Evolutionary conservation across 257 asterid species (phyloP), one percentile per base, ranked within the genome.

Genomic region (Hygrophila difformis): DNA sequence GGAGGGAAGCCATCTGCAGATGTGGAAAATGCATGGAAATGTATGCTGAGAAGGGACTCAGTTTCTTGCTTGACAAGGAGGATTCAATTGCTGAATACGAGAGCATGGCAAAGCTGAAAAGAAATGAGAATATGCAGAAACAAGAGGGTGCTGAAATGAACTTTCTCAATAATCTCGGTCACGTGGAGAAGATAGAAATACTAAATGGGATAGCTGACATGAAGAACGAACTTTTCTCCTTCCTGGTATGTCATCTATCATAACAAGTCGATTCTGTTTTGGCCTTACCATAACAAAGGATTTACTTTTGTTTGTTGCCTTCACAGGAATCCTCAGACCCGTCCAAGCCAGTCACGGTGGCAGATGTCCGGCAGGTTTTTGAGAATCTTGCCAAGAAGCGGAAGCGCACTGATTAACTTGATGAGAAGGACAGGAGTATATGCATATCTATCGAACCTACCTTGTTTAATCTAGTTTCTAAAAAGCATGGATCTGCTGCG

Each of bases 11-110:
- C 16, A 75, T 91, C 24, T 91, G 99, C 66, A 80, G 64, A 51
- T 91, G 96, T 54, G 67, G 40, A 36, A 69, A 61, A 22, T 91
- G 99, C 65, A 47, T 24, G 0, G 79, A 74, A 9, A 60, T 77
- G 37, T 91, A 82, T 60, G 56, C 69, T 20, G 74, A 68, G 69
- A 82, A 59, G 77, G 75, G 69, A 47, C 59, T 91, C 11, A 49
- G 62, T 39, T 86, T 73, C 84, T 64, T 91, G 76, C 75, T 74
- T 8, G 96, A 91, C 52, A 67, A 47, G 67, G 96, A 91, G 56
- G 99, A 91, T 55, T 71, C 99, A 1, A 86, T 91, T 47, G 94
- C 82, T 4, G 95, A 91, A 70, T 91, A 91, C n/a, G 96, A 91
- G 70, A 63, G 66, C 44, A 66, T 73, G 68, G 95, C 84, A 24